Evolutionary conservation across 2,329 filamentous ascomycete species (phyloP), one percentile per base, ranked within the genome.

Genomic region (Monosporascus sp.): DNA sequence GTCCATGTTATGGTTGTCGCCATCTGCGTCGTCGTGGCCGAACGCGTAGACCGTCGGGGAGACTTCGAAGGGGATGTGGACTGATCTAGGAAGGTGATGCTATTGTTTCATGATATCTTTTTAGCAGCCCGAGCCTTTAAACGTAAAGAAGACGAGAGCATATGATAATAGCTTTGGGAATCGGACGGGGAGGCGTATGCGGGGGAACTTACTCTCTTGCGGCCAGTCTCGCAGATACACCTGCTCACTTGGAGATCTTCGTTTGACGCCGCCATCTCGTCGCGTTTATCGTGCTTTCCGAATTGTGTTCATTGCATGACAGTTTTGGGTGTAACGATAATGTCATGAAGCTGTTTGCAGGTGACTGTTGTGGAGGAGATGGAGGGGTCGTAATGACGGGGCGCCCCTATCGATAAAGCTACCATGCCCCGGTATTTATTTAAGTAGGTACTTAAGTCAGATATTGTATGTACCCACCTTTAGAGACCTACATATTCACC

Each of bases 171-270:
- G 50, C 27, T 5, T 31, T 52, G 24, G 52, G 52, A 19, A 52
- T 22, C 27, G 17, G 16, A 11, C 19, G 44, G 19, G 38, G 14
- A 19, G 41, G 49, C 11, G 35, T 43, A 20, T 11, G 22, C 3
- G 16, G 31, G 24, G n/a, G 26, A 46, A 27, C 60, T 61, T 50
- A 65, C 64, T 40, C 64, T 61, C 55, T 62, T 50, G 35, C 59
- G 63, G 44, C 60, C 64, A 16, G 58, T 63, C 47, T 58, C 58
- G 49, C 46, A 59, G 20, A 57, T 48, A 44, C 64, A 63, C 47
- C 49, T 58, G 52, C 60, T 54, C 54, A 63, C 57, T 54, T 55
- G 52, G 43, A 61, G 57, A 53, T 52, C 54, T 37, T 54, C 60
- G n/a, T 59, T 51, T 16, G 54, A 24, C 37, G 31, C 55, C 50